phyloP scores from a whole-genome alignment of 208 protist genomes.

The Histomonas meleagridis region DNA sequence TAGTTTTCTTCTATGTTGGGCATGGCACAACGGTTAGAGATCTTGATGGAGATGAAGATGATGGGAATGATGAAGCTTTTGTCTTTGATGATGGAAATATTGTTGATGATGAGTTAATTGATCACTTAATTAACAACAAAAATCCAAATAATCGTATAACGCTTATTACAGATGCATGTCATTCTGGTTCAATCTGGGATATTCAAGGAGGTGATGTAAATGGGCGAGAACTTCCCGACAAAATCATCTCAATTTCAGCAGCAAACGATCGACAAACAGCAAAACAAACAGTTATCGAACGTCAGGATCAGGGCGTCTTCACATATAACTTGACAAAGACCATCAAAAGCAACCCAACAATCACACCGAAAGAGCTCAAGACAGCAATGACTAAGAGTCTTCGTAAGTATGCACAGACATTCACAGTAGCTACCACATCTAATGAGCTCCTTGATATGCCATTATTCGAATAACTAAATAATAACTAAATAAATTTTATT shows the following conservation, averaged over 20 bases:
- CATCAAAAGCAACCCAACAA: background rate
- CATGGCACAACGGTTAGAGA: background rate
- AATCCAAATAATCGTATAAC: too few species aligned
- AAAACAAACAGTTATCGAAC: background rate
- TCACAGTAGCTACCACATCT: background rate
- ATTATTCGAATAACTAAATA: background rate
- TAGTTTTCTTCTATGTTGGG: background rate
- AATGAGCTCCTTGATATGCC: background rate
- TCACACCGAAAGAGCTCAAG: background rate
- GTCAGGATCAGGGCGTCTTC: background rate
- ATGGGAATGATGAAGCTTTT: background rate
- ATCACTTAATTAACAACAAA: background rate
- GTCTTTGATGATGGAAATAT: background rate
- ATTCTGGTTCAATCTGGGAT: constrained; percentile 9
- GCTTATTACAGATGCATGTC: background rate
- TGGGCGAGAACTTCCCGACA: background rate
- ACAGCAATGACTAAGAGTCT: background rate
- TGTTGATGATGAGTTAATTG: background rate
- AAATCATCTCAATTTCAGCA: background rate
- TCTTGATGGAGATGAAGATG: background rate
- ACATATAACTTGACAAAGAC: constrained; percentile 28
- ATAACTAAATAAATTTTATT: background rate
- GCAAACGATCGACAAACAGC: background rate
- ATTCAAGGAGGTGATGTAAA: background rate
- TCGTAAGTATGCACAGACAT: background rate